Evolutionary conservation across 345 rosid species (phyloP).

Genomic region (Rhodamnia rubescens): DNA sequence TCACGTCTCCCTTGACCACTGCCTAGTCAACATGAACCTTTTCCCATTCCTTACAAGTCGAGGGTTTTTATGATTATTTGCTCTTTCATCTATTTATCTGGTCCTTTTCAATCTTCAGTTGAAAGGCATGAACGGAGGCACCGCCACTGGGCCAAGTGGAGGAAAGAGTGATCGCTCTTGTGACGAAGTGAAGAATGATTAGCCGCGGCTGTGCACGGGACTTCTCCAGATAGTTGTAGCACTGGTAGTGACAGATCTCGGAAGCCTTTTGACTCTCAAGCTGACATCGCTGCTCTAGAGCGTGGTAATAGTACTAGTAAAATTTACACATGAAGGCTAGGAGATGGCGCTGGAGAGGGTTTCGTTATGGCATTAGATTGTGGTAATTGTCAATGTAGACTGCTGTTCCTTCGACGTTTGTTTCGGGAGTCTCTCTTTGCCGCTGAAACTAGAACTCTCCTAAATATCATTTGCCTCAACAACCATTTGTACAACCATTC

Average conservation of each 20-base stretch:
- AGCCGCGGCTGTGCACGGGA: background rate
- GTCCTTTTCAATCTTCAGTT: conserved; percentile 18
- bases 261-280: background rate
- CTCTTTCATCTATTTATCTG: background rate
- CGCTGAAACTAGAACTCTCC: background rate
- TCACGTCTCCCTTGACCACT: background rate
- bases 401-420: background rate
- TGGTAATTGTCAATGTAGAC: background rate
- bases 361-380: background rate
- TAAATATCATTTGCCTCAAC: background rate
- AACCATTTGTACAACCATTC: background rate
- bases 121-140: conserved; percentile 19
- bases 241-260: background rate
- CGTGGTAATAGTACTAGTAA: background rate
- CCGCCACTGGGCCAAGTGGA: conserved; percentile 14
- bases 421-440: background rate
- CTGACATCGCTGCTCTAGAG: background rate
- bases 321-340: background rate
- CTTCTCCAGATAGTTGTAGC: background rate
- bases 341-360: background rate
- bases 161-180: background rate
- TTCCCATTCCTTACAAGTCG: background rate
- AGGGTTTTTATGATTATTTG: background rate
- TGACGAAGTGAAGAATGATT: conserved; percentile 21
- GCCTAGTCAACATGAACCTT: background rate